Evolutionary conservation across 139 green algal genomes (phyloP).

Genomic region (Limnomonas spitsbergensis): DNA sequence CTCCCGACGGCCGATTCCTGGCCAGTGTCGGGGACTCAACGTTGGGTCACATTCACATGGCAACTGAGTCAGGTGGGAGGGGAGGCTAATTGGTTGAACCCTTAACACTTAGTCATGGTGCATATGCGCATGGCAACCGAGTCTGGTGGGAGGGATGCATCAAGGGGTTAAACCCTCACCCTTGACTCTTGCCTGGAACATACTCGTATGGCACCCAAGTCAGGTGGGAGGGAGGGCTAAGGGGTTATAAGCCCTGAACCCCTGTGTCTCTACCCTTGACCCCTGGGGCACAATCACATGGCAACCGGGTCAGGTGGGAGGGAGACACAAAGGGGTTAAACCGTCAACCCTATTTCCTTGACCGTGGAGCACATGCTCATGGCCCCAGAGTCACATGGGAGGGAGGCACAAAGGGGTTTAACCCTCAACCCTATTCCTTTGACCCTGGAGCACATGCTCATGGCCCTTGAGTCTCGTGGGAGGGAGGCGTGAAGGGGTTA

Average conservation of each 20-base stretch:
- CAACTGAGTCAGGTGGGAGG: conserved; percentile 1
- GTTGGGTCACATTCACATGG: not conserved
- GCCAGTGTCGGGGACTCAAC: not conserved
- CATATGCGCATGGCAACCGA: not conserved
- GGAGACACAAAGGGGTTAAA: too few species aligned
- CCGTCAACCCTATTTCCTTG: too few species aligned
- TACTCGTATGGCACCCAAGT: not conserved
- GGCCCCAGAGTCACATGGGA: not conserved
- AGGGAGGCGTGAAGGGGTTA: too few species aligned
- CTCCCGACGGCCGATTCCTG: not conserved
- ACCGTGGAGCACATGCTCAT: not conserved
- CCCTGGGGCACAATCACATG: not conserved
- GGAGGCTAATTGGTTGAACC: too few species aligned
- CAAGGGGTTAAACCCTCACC: too few species aligned
- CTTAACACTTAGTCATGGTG: not conserved
- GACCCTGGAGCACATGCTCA: not conserved
- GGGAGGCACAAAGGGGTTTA: too few species aligned
- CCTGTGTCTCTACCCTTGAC: too few species aligned
- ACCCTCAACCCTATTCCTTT: too few species aligned
- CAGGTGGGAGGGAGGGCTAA: too few species aligned
- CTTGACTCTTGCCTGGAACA: not conserved
- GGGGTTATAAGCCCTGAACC: too few species aligned
- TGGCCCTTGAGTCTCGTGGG: not conserved
- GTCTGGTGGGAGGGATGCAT: not conserved
- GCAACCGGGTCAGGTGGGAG: not conserved